Base-by-base conservation (phyloP, 2,329 filamentous ascomycete species). In the Hortaea werneckii region DNA sequence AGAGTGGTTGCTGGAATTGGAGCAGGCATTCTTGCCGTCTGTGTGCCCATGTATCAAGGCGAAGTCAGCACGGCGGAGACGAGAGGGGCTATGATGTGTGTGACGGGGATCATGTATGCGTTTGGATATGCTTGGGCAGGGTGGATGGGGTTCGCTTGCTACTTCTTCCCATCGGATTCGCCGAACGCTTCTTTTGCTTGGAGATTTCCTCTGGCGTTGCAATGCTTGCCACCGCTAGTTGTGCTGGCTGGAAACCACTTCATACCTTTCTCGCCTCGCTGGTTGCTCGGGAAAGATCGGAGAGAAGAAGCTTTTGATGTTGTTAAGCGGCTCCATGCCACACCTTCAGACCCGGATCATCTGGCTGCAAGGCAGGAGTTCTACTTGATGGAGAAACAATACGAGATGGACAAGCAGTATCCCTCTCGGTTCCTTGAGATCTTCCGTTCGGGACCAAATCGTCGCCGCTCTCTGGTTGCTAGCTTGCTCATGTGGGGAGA, bases 131-230 rank as follows among this genome's bases (percentile, higher is more conserved):
- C 57, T 3, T 48, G 67, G 6, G 58, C 67, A 1, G 63, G 60
- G 1, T 71, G 66, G 67, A 58, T 70, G 42, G 66, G 66, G 6
- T 68, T 64, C 46, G 66, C 57, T 2, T 68, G 63, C 46, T 70
- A 60, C 51, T 66, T 66, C 51, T 58, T 65, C 54, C 53, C 61
- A 4, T 49, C 58, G 5, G 54, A 54, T 20, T 60, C 59, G 3
- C 54, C 60, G 0, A 50, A 57, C 7, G 60, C 62, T 1, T 56
- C 58, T 1, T 68, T 70, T 43, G 54, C 66, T 6, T 76, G 73
- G 73, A 59, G 68, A 9, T 69, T 70, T 44, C 67, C 68, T 1
- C 58, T 74, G 3, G 68, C 69, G 0, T 65, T 73, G 41, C 69
- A 72, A 50, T 62, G 58, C 29, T 55, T 65, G 3, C 66, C 66